These are phyloP conservation scores for Pittosporum tobira DNA, from an alignment of 129 eudicot species.

Conservation along the genomic window DNA sequence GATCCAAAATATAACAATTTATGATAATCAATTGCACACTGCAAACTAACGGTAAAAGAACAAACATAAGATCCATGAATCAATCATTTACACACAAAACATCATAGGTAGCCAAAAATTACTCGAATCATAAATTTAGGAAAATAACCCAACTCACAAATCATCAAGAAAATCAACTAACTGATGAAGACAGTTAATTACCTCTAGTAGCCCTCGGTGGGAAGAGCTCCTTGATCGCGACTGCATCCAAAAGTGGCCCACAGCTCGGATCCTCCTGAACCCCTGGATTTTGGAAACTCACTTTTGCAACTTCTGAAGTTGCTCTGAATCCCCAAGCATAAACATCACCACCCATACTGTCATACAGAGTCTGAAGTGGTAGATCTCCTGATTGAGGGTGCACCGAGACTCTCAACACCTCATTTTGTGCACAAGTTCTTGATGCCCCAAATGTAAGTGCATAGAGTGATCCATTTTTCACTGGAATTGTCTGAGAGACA, in stretches of 20 bases:
- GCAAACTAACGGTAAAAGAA: too few relatives aligned
- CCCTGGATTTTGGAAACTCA: slow-evolving; percentile 64
- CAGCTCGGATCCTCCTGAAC: slow-evolving; percentile 82
- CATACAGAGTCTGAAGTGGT: slow-evolving; percentile 76
- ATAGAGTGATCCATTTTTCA: slow-evolving; percentile 42
- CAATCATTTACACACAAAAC: not conserved
- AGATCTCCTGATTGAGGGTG: slow-evolving; percentile 68
- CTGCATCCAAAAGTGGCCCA: slow-evolving; percentile 80
- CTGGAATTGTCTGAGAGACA: slow-evolving; percentile 56
- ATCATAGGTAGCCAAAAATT: not conserved
- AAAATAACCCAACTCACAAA: too few relatives aligned
- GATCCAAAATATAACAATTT: too few relatives aligned
- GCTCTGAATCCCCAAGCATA: slow-evolving; percentile 71
- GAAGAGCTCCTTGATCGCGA: slow-evolving; percentile 74
- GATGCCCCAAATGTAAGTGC: slow-evolving; percentile 85
- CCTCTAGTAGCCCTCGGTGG: slow-evolving; percentile 52
- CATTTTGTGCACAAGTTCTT: slow-evolving; percentile 90
- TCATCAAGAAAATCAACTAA: not conserved
- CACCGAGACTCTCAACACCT: slow-evolving; percentile 71
- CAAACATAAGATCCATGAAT: not conserved
- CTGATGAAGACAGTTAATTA: not conserved
- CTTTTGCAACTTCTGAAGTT: slow-evolving; percentile 27
- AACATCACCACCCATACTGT: slow-evolving; percentile 72
- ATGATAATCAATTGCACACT: too few relatives aligned
- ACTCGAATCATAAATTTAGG: not conserved